phyloP scores from a whole-genome alignment of 257 asterid species.

The Capsicum pubescens region DNA sequence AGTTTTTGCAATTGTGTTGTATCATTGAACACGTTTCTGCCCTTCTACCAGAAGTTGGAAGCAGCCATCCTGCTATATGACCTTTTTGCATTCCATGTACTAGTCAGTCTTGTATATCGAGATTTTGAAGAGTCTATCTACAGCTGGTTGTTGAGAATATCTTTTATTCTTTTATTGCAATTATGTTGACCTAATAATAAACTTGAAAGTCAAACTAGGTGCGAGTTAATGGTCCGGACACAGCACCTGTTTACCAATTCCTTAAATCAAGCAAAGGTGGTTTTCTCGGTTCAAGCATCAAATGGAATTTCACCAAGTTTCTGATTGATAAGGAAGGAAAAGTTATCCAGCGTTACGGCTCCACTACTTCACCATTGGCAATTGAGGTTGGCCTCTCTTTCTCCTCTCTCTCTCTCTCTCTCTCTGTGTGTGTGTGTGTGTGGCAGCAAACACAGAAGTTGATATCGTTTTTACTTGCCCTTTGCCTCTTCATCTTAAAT shows the following conservation, averaged over 20 bases:
- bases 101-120: neutral
- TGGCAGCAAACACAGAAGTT: slow-evolving; percentile 17
- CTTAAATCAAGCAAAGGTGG: slow-evolving; percentile 76
- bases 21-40: slow-evolving; percentile 2
- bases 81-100: slow-evolving; percentile 5
- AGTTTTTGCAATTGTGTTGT: neutral
- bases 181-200: slow-evolving; percentile 1
- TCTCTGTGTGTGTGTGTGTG: no score
- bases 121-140: slow-evolving; percentile 16
- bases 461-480: neutral
- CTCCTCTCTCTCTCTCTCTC: neutral
- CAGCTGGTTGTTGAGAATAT: neutral
- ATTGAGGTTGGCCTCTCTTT: slow-evolving; percentile 64
- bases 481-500: neutral
- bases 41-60: neutral
- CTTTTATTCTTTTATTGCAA: neutral
- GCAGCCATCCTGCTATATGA: slow-evolving; percentile 10
- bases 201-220: slow-evolving; percentile 49
- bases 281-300: slow-evolving; percentile 69
- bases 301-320: slow-evolving; percentile 95
- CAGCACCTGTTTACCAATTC: slow-evolving; percentile 76
- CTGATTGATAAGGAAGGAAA: slow-evolving; percentile 83
- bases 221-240: slow-evolving; percentile 68
- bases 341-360: slow-evolving; percentile 67
- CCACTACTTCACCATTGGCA: slow-evolving; percentile 64